Conservation (phyloP, 2,329 filamentous ascomycete species). For the Colletotrichum sp. region DNA sequence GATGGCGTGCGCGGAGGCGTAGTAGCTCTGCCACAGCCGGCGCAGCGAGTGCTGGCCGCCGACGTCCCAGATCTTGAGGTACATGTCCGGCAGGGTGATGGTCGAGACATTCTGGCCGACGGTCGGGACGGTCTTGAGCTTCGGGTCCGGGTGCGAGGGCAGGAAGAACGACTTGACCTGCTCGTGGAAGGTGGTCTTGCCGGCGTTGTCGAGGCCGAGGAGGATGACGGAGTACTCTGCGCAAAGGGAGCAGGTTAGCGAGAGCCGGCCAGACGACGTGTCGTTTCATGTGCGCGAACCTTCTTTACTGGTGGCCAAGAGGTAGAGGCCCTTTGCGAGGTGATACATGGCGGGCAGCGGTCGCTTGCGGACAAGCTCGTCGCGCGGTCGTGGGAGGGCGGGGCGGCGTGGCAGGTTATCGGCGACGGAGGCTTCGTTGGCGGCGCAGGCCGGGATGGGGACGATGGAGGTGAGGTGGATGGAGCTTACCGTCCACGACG, state of each 20-base stretch:
- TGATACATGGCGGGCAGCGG: conserved; percentile 77
- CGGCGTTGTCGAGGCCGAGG: conserved; percentile 96
- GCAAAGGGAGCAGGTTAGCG: neutral
- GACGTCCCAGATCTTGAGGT: conserved; percentile 98
- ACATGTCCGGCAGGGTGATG: conserved; percentile 90
- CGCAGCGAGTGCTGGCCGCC: conserved; percentile 90
- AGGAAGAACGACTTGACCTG: conserved; percentile 92
- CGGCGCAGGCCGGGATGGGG: conserved; percentile 12
- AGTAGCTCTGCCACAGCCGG: conserved; percentile 95
- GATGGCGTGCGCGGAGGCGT: conserved; percentile 91
- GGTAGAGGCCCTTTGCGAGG: conserved; percentile 91
- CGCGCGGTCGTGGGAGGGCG: neutral
- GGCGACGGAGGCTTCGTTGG: neutral
- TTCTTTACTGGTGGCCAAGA: conserved; percentile 97
- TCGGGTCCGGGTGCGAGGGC: conserved; percentile 65
- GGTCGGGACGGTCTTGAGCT: conserved; percentile 88
- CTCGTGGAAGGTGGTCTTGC: conserved; percentile 97
- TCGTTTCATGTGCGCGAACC: conserved; percentile 53
- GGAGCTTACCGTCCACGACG: neutral
- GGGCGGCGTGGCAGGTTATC: neutral
- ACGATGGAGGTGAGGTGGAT: conserved; percentile 4
- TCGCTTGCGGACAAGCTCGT: neutral
- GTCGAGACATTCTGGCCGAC: conserved; percentile 97
- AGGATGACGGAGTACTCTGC: conserved; percentile 96
- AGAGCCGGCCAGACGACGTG: neutral